phyloP scores from a whole-genome alignment of 495 filamentous ascomycete genomes.

The Xylaria longipes region DNA sequence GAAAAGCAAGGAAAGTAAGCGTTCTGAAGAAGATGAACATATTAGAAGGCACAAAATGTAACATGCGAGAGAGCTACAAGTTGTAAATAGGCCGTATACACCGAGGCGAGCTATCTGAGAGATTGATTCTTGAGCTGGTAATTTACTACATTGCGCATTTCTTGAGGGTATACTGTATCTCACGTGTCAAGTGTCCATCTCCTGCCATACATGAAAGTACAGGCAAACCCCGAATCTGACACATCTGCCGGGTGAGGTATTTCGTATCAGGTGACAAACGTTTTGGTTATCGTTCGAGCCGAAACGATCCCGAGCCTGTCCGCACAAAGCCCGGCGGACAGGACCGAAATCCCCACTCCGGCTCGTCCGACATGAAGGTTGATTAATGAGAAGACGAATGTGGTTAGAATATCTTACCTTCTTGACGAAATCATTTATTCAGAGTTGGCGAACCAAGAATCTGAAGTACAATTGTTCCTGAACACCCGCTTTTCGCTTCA shows the following conservation, averaged over 20 bases:
- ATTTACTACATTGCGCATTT: neutral
- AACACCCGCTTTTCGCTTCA: neutral
- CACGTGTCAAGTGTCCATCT: neutral
- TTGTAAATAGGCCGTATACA: neutral
- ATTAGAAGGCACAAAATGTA: neutral
- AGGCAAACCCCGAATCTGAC: neutral
- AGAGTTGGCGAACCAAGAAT: neutral
- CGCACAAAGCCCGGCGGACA: conserved; percentile 19
- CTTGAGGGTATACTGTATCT: neutral
- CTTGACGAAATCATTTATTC: neutral
- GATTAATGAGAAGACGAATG: neutral
- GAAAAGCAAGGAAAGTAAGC: neutral
- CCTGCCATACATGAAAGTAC: neutral
- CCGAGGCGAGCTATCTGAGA: neutral
- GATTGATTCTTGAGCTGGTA: neutral
- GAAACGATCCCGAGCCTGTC: conserved; percentile 13
- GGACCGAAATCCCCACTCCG: conserved; percentile 15
- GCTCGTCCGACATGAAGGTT: conserved; percentile 8
- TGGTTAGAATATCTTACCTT: neutral
- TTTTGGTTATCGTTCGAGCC: conserved; percentile 8
- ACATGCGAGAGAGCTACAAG: neutral
- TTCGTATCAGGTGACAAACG: neutral
- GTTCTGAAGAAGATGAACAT: neutral
- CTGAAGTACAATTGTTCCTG: neutral
- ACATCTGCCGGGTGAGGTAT: neutral